Evolutionary conservation across 192 early-diverging fungal genomes (phyloP).

Genomic region (Backusella circina): DNA sequence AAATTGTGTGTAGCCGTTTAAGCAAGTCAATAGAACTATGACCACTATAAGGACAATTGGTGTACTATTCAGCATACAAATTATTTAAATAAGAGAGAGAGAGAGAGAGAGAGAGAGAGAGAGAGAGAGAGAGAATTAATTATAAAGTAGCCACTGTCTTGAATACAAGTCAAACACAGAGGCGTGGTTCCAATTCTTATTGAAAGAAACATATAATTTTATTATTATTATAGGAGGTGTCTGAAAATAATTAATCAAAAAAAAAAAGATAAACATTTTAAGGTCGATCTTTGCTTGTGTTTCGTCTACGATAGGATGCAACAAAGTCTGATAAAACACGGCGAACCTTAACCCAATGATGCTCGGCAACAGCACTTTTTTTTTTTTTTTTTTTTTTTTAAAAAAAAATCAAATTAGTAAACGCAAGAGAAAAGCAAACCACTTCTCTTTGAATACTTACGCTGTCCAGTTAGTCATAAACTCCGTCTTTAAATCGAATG

Average conservation of each 20-base stretch:
- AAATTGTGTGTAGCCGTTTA: not conserved
- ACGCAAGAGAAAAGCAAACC: constrained; percentile 1
- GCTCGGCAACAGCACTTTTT: constrained; percentile 45
- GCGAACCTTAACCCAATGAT: constrained; percentile 49
- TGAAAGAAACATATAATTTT: not conserved
- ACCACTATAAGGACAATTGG: not conserved
- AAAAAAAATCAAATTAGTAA: not conserved
- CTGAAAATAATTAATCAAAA: not conserved
- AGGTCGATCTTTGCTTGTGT: constrained; percentile 21
- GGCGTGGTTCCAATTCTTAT: not conserved
- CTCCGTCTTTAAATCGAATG: constrained; percentile 43
- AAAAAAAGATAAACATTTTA: not conserved
- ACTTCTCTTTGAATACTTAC: constrained; percentile 36
- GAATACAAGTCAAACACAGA: not conserved
- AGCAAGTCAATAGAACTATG: not conserved
- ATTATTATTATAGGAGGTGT: not conserved
- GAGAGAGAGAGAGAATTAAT: not conserved
- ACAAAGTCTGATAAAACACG: constrained; percentile 57
- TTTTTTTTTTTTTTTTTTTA: too few relatives aligned
- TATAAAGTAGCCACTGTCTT: not conserved
- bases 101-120: not conserved
- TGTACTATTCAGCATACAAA: not conserved
- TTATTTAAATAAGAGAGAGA: not conserved
- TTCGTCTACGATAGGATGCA: constrained; percentile 50
- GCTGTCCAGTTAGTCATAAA: constrained; percentile 49